Base-by-base conservation (phyloP, 2,329 filamentous ascomycete genomes). In the Venturia effusa region DNA sequence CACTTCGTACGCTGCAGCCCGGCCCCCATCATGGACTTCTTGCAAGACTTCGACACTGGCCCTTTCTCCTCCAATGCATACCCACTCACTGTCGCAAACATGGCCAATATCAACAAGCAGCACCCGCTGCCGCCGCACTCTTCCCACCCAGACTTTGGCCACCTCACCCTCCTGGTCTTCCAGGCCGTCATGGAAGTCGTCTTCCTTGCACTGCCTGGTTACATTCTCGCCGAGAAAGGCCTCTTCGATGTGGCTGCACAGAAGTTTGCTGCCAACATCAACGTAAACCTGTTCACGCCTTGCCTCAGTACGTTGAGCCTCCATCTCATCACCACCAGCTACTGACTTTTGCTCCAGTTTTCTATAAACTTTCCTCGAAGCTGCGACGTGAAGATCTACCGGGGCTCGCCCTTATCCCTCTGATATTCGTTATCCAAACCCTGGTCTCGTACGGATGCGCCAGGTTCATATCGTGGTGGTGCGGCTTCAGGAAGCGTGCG, bases 201-300 rank as follows among this genome's bases (percentile, higher is more conserved):
- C 61, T 97, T 92, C 73, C 92, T 99, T 74, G 93, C 89, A 74
- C 77, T 97, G 69, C 94, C 94, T 0, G 94, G 94, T 34, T 99
- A 97, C 77, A 88, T 99, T 67, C 86, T 97, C 63, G 94, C 94
- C 15, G 82, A 89, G 45, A 82, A 91, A 70, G 94, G 94, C 73
- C 89, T 96, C 78, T 97, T 99, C 76, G 91, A 96, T 76, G 91
- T 90, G 67, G 92, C 96, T 61, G 90, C 92, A 74, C 94, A 99
- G 75, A 97, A 97, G 76, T 95, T 99, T 72, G 82, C 97, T 61
- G 93, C 94, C 63, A 97, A 99, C 73, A 81, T 99, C 69, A 99
- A 99, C 75, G 92, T 97, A 65, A 90, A 89, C 79, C 82, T 99
- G 51, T 99, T 99, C 76, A 99, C 94, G 37, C 94, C 94, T 68